Conservation (phyloP, 1,284 basidiomycete species). For the Ganoderma resinaceum region DNA sequence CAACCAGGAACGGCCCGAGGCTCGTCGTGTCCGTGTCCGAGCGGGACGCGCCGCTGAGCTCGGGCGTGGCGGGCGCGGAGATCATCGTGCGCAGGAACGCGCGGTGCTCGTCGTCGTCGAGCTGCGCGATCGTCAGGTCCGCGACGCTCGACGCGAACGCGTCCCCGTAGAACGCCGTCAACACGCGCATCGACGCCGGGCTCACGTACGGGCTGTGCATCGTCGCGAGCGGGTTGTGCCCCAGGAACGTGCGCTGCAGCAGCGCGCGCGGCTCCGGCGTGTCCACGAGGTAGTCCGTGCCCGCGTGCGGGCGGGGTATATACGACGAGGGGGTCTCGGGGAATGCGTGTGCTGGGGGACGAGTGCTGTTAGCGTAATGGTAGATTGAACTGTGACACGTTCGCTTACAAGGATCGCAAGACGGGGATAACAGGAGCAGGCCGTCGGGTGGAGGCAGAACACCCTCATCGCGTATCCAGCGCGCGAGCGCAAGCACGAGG, state of each 20-base stretch:
- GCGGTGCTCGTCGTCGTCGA: conserved; percentile 33
- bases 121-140: conserved; percentile 36
- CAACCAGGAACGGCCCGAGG: conserved; percentile 9
- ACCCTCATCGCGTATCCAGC: conserved; percentile 58
- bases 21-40: conserved; percentile 5
- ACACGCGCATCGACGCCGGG: conserved; percentile 52
- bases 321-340: conserved; percentile 54
- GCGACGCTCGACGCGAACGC: conserved; percentile 38
- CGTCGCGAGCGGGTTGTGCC: conserved; percentile 50
- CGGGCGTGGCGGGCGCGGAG: conserved; percentile 35
- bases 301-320: conserved; percentile 54
- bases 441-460: conserved; percentile 51
- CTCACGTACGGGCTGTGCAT: conserved; percentile 60
- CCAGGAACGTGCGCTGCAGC: conserved; percentile 57
- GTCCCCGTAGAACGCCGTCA: conserved; percentile 44
- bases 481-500: conserved; percentile 61
- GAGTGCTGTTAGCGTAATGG: background rate
- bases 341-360: conserved; percentile 50
- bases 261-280: conserved; percentile 58
- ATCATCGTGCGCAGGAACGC: conserved; percentile 37
- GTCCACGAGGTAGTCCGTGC: conserved; percentile 59
- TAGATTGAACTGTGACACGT: background rate
- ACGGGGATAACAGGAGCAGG: conserved; percentile 51
- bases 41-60: conserved; percentile 24
- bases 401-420: conserved; percentile 38